Evolutionary conservation across 129 eudicot genomes (phyloP), one percentile per base, ranked within the genome.

Genomic region (Mikania micrantha): DNA sequence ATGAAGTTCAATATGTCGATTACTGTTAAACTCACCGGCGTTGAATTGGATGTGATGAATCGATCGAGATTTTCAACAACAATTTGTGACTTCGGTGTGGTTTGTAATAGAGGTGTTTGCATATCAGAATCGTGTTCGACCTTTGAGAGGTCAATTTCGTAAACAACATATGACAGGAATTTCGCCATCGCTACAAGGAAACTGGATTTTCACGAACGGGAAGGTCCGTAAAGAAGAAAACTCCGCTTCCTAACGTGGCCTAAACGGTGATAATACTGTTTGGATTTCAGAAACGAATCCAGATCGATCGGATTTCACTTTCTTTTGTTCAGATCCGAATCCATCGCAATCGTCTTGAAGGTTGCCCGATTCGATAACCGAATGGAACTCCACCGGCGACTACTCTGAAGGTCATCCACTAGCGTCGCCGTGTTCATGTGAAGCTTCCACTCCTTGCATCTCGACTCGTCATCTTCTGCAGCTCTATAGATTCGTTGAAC

Each of bases 241-340:
- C 90, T 88, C 34, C 97, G 84, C 57, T 82, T 80, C 97, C 97
- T 87, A 59, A 88, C 93, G 15, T 94, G 87, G 39, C 97, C 97
- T 32, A 91, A 71, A 2, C 88, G 88, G 81, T 87, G 93, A 74
- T 91, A 91, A 60, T 88, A 88, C 64, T 85, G 90, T 71, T 80
- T 81, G 5, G 96, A 91, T 45, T 83, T 81, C 38, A 81, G 73
- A 69, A 91, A 91, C 38, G 77, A 52, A 2, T 91, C 88, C 22
- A 91, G 77, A 77, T 91, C 97, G 77, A 77, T 91, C 97, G 10
- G 79, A 60, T 42, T 76, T 77, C 3, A 91, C 75, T 50, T 71
- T 85, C 66, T 13, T 69, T 54, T 85, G n/a, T n/a, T 91, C 70
- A 91, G 70, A 59, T 91, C 96, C 44, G 86, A 45, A 64, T 91